These are phyloP conservation scores for Penicillium nucicola DNA, from an alignment of 495 filamentous ascomycete genomes.

Conservation along the genomic window DNA sequence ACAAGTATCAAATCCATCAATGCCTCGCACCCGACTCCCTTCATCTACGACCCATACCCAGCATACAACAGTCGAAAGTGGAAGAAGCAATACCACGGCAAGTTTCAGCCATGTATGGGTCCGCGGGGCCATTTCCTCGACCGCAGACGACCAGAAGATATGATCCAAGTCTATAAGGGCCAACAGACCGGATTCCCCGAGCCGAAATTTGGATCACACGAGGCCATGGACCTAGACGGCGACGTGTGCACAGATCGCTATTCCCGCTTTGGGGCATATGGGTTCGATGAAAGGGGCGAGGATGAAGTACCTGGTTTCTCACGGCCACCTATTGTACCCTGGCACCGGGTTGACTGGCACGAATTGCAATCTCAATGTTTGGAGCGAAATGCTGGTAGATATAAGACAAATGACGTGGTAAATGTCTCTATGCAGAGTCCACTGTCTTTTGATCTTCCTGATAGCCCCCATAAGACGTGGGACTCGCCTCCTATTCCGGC, in stretches of 20 bases:
- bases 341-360: constrained; percentile 70
- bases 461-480: constrained; percentile 3
- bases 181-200: constrained; percentile 36
- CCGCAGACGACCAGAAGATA: constrained; percentile 41
- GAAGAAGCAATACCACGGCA: constrained; percentile 39
- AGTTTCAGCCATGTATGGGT: constrained; percentile 41
- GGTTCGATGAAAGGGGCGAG: constrained; percentile 35
- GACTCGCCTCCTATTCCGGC: not conserved
- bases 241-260: constrained; percentile 54
- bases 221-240: constrained; percentile 43
- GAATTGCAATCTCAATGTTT: constrained; percentile 62
- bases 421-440: constrained; percentile 11
- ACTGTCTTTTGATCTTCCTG: constrained; percentile 16
- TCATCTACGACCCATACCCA: constrained; percentile 50
- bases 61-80: constrained; percentile 46
- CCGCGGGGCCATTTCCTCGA: constrained; percentile 45
- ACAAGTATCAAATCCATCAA: constrained; percentile 12
- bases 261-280: constrained; percentile 51
- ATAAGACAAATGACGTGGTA: constrained; percentile 2
- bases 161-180: constrained; percentile 42
- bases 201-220: constrained; percentile 45
- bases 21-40: constrained; percentile 16
- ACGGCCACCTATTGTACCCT: constrained; percentile 43
- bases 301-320: constrained; percentile 16
- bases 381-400: constrained; percentile 61